phyloP scores from a whole-genome alignment of 1,284 basidiomycete genomes.

The Pseudozyma flocculosa region DNA sequence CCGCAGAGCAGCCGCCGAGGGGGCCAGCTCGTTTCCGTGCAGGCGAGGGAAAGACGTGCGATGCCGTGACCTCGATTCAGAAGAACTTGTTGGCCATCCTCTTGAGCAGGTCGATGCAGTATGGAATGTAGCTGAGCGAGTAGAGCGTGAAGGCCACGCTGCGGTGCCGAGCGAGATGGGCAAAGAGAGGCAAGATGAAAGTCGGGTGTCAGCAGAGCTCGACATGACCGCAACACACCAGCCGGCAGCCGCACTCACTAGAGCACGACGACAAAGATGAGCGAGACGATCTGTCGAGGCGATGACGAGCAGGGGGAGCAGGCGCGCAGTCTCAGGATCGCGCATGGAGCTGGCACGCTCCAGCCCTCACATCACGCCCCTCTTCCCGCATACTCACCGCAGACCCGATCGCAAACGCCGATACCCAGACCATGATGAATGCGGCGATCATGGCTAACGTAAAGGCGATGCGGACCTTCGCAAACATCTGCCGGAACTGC shows the following conservation, averaged over 20 bases:
- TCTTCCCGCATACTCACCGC: constrained; percentile 27
- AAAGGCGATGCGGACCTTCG: constrained; percentile 81
- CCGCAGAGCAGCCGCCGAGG: too few relatives aligned
- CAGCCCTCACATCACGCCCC: too few relatives aligned
- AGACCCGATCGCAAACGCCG: constrained; percentile 42
- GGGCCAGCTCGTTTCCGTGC: too few relatives aligned
- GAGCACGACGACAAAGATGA: constrained; percentile 46
- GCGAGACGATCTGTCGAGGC: constrained; percentile 24
- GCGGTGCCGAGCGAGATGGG: too few relatives aligned
- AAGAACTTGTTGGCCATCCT: constrained; percentile 40
- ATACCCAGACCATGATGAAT: constrained; percentile 51
- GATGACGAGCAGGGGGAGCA: too few relatives aligned
- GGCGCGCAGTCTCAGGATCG: too few relatives aligned
- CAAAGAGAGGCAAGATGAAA: background rate
- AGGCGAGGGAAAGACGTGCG: too few relatives aligned
- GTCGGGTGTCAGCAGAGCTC: too few relatives aligned
- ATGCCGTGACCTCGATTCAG: too few relatives aligned
- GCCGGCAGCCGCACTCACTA: constrained; percentile 28
- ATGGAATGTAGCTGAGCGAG: constrained; percentile 40
- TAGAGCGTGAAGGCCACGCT: constrained; percentile 35
- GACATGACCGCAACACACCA: too few relatives aligned
- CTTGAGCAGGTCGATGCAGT: constrained; percentile 45
- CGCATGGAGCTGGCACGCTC: background rate
- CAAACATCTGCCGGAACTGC: constrained; percentile 74
- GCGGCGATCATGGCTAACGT: constrained; percentile 72